Conservation (phyloP, 768 basidiomycete species). For the Chlorophyllum brunneum region DNA sequence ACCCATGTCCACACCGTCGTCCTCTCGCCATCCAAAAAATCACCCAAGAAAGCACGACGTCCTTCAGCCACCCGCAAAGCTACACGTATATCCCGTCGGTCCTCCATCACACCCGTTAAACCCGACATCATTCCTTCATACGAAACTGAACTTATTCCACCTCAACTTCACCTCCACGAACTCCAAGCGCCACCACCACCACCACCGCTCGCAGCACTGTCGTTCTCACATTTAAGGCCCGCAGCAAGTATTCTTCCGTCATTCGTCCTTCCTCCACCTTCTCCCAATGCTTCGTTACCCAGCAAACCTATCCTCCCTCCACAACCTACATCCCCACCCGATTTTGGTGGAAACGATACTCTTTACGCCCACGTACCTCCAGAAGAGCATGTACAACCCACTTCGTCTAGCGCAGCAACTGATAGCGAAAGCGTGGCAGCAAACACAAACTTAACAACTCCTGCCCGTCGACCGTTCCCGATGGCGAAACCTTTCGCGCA, state of each 20-base stretch:
- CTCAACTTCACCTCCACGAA: neutral
- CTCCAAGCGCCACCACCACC: slow-evolving; percentile 10
- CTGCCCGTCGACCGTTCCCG: slow-evolving; percentile 51
- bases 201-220: slow-evolving; percentile 27
- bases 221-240: slow-evolving; percentile 34
- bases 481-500: slow-evolving; percentile 66
- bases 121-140: slow-evolving; percentile 28
- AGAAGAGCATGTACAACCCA: slow-evolving; percentile 22
- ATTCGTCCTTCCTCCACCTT: slow-evolving; percentile 77
- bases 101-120: slow-evolving; percentile 32
- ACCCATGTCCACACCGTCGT: neutral
- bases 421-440: slow-evolving; percentile 15
- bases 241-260: slow-evolving; percentile 59
- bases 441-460: slow-evolving; percentile 12
- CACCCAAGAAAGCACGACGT: slow-evolving; percentile 24
- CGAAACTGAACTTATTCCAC: slow-evolving; percentile 36
- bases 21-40: slow-evolving; percentile 23
- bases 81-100: slow-evolving; percentile 42
- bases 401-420: neutral
- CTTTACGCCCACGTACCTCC: neutral
- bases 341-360: slow-evolving; percentile 13
- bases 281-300: slow-evolving; percentile 64
- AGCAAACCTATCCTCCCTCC: slow-evolving; percentile 39
- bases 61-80: slow-evolving; percentile 32
- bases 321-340: slow-evolving; percentile 15